These are phyloP conservation scores for Pisolithus sp. DNA, from an alignment of 768 basidiomycete species.

Conservation along the genomic window DNA sequence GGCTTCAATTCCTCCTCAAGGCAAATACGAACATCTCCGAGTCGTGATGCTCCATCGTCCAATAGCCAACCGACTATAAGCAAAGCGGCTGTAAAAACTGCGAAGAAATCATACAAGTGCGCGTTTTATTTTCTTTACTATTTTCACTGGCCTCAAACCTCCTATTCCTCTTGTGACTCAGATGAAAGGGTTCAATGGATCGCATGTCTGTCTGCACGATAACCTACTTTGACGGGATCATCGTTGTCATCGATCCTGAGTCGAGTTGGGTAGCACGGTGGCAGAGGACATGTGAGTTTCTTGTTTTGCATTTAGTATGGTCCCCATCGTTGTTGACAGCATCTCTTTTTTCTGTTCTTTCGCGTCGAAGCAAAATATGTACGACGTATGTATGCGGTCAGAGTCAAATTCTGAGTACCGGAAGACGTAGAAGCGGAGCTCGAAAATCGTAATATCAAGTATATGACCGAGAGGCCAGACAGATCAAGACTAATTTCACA, in stretches of 20 bases:
- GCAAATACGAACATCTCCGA: too few relatives aligned
- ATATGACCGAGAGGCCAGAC: conserved; percentile 77
- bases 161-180: conserved; percentile 24
- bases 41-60: too few relatives aligned
- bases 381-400: too few relatives aligned
- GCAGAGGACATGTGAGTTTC: too few relatives aligned
- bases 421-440: conserved; percentile 82
- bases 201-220: conserved; percentile 84
- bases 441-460: conserved; percentile 69
- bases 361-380: too few relatives aligned
- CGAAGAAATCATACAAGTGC: conserved; percentile 87
- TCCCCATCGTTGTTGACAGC: background rate
- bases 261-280: conserved; percentile 93
- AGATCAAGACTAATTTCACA: conserved; percentile 69
- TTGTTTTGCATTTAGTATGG: background rate
- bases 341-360: too few relatives aligned
- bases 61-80: conserved; percentile 76
- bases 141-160: background rate
- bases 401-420: too few relatives aligned
- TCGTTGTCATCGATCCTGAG: conserved; percentile 80
- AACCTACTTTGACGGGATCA: conserved; percentile 86
- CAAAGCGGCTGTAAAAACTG: conserved; percentile 95
- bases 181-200: conserved; percentile 86
- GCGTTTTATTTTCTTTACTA: conserved; percentile 11
- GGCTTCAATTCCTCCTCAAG: too few relatives aligned